A percentile compares a stretch with the other conserved stretches of the same genome.
Evolutionary conservation across 768 basidiomycete genomes (phyloP).

Genomic region (Suillus alpinus): DNA sequence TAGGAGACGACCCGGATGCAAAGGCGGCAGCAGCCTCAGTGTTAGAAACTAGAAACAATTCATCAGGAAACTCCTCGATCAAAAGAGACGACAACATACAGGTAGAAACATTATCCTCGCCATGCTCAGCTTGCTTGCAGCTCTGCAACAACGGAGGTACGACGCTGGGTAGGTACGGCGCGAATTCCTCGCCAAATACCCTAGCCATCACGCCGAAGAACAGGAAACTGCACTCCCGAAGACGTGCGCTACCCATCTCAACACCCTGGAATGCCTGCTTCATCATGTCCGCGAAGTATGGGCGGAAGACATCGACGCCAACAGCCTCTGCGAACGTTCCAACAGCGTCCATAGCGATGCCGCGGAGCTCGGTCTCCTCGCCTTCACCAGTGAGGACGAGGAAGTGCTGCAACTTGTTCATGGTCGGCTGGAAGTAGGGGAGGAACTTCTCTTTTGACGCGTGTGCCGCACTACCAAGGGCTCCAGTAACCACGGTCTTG

Average conservation of each 20-base stretch:
- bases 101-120: constrained; percentile 47
- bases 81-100: constrained; percentile 33
- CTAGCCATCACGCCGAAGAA: constrained; percentile 99
- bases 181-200: constrained; percentile 93
- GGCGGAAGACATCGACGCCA: constrained; percentile 89
- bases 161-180: constrained; percentile 79
- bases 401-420: constrained; percentile 87
- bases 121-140: constrained; percentile 80
- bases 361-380: constrained; percentile 91
- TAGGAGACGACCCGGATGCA: constrained; percentile 70
- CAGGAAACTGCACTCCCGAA: constrained; percentile 94
- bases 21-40: constrained; percentile 59
- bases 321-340: constrained; percentile 98
- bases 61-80: constrained; percentile 1
- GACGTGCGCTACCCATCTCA: constrained; percentile 78
- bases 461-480: constrained; percentile 97
- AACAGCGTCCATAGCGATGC: constrained; percentile 98
- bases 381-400: constrained; percentile 81
- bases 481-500: constrained; percentile 94
- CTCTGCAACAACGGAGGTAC: constrained; percentile 83
- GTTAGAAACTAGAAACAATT: constrained; percentile 37
- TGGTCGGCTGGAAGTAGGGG: constrained; percentile 92
- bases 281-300: constrained; percentile 97
- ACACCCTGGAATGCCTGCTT: constrained; percentile 89
- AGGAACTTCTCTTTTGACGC: constrained; percentile 89